A percentile compares a stretch with the other conserved stretches of the same genome.
Conservation (phyloP, 192 early-diverging fungal genomes). For the Entomortierella lignicola region DNA sequence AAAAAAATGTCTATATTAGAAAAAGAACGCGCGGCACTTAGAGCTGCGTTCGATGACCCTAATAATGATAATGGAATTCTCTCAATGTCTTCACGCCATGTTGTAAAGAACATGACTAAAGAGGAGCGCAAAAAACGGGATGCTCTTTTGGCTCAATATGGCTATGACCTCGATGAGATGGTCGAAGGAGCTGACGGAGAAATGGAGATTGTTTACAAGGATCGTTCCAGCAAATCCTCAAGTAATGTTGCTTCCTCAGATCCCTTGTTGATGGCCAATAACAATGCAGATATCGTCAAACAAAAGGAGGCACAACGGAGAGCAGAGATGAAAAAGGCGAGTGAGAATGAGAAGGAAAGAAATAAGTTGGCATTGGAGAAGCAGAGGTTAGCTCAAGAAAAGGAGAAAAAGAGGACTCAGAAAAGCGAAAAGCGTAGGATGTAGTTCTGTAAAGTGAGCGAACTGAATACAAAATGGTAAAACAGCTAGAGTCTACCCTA, state of each 20-base stretch:
- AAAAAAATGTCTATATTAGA: conserved; percentile 2
- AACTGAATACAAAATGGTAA: too few species aligned
- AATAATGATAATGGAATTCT: conserved; percentile 24
- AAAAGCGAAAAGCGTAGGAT: conserved; percentile 66
- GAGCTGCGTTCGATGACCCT: conserved; percentile 12
- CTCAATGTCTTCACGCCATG: conserved; percentile 38
- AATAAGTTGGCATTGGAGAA: conserved; percentile 65
- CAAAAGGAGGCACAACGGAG: conserved; percentile 65
- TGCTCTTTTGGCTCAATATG: conserved; percentile 66
- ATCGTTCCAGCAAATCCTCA: conserved; percentile 25
- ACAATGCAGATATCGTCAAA: conserved; percentile 69
- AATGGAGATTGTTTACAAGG: conserved; percentile 71
- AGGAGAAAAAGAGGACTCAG: conserved; percentile 61
- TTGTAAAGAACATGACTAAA: conserved; percentile 60
- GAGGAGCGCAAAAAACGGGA: conserved; percentile 66
- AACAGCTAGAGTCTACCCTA: too few species aligned
- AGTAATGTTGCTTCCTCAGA: conserved; percentile 13
- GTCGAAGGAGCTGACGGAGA: conserved; percentile 71
- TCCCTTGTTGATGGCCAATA: conserved; percentile 62
- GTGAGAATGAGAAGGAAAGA: conserved; percentile 64
- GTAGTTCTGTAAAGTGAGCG: too few species aligned
- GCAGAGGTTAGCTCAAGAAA: conserved; percentile 59
- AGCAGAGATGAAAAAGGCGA: conserved; percentile 59
- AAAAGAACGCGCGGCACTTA: conserved; percentile 35
- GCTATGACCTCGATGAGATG: conserved; percentile 69